These are phyloP conservation scores for Sporisorium exsertum DNA, from an alignment of 1,284 basidiomycete species.

Conservation along the genomic window DNA sequence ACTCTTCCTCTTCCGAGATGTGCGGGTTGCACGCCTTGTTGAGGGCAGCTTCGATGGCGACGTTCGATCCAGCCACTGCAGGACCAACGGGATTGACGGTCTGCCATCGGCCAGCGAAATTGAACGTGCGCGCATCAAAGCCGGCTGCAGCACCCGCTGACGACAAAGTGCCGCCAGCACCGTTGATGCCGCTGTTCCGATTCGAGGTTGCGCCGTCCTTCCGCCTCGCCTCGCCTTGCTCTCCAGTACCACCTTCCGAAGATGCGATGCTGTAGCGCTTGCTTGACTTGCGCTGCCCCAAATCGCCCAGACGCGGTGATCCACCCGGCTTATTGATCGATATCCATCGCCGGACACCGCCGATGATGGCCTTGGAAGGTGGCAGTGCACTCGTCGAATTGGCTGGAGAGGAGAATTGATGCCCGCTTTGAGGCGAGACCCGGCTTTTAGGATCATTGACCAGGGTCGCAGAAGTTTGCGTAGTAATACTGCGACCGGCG, in stretches of 20 bases:
- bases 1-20: conserved; percentile 43
- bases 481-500: conserved; percentile 22
- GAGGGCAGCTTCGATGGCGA: conserved; percentile 44
- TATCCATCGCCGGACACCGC: conserved; percentile 61
- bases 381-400: conserved; percentile 12
- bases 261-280: conserved; percentile 34
- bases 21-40: conserved; percentile 44
- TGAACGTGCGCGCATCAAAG: conserved; percentile 46
- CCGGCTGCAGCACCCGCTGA: conserved; percentile 8
- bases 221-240: conserved; percentile 13
- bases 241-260: conserved; percentile 23
- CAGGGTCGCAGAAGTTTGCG: conserved; percentile 25
- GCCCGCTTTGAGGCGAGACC: conserved; percentile 16
- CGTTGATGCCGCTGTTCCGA: conserved; percentile 8
- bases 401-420: conserved; percentile 9
- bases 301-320: conserved; percentile 16
- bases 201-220: conserved; percentile 4
- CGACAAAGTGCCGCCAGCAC: background rate
- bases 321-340: conserved; percentile 50
- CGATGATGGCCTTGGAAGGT: conserved; percentile 55
- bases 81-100: conserved; percentile 29
- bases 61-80: conserved; percentile 31
- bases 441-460: conserved; percentile 31
- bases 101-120: conserved; percentile 51
- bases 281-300: conserved; percentile 17